Conservation (phyloP, 2,329 filamentous ascomycete species). For the Scytalidium sp. region DNA sequence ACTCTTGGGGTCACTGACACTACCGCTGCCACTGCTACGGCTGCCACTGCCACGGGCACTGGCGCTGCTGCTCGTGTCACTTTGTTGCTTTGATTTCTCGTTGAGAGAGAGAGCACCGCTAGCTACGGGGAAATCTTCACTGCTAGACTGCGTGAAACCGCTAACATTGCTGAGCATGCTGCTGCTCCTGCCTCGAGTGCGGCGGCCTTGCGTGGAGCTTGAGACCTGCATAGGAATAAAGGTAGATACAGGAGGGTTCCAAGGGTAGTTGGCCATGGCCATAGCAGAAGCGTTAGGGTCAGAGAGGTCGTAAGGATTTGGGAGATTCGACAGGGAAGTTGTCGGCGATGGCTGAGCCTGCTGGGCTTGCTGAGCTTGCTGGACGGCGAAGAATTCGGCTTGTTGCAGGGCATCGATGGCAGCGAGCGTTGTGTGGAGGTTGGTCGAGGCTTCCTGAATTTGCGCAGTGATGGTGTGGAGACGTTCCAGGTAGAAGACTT, state of each 20-base stretch:
- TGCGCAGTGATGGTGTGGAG: slow-evolving; percentile 14
- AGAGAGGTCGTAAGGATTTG: slow-evolving; percentile 2
- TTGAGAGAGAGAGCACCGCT: slow-evolving; percentile 3
- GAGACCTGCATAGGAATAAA: not conserved
- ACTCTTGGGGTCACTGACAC: slow-evolving; percentile 50
- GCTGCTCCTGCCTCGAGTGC: slow-evolving; percentile 53
- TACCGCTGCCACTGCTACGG: slow-evolving; percentile 31
- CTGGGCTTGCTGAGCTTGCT: not conserved
- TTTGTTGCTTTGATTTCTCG: slow-evolving; percentile 12
- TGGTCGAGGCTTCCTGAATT: slow-evolving; percentile 7
- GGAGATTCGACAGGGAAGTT: not conserved
- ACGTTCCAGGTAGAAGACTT: slow-evolving; percentile 19
- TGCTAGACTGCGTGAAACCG: slow-evolving; percentile 63
- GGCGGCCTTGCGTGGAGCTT: slow-evolving; percentile 9
- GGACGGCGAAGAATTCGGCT: slow-evolving; percentile 10
- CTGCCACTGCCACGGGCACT: slow-evolving; percentile 42
- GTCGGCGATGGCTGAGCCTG: not conserved
- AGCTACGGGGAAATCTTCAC: slow-evolving; percentile 35
- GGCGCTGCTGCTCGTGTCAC: slow-evolving; percentile 15
- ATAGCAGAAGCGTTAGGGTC: not conserved
- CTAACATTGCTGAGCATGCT: slow-evolving; percentile 67
- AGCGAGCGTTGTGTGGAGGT: not conserved
- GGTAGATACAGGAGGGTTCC: slow-evolving; percentile 3
- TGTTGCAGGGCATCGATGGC: slow-evolving; percentile 8
- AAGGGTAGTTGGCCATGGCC: slow-evolving; percentile 8